Evolutionary conservation across 768 basidiomycete species (phyloP), one percentile per base, ranked within the genome.

Genomic region (Kondoa subrosea): DNA sequence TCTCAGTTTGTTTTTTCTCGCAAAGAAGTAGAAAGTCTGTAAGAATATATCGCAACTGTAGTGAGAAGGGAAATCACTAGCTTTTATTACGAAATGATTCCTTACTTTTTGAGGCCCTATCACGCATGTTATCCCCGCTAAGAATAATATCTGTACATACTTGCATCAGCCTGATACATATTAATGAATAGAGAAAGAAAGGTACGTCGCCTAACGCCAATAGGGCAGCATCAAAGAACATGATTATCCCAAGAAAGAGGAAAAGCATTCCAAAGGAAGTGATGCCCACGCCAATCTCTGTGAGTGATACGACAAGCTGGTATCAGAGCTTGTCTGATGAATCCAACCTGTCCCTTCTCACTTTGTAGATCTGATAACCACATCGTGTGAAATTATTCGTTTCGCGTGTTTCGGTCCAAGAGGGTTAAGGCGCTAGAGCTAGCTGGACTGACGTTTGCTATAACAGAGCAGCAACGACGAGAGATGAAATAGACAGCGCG

Each of bases 131-230:
- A 99, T 82, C 62, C 95, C 95, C 1, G 87, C 85, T 56, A 99
- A 77, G 81, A 99, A 99, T 71, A 97, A 83, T 74, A 97, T 83
- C 93, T 95, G 68, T 3, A 14, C 14, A 30, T 3, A 30, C n/a
- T n/a, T n/a, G n/a, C 16, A 33, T 26, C 29, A 31, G 56, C 57
- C 63, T 56, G 50, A 34, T 27, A n/a, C n/a, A n/a, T 64, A 31
- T 4, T 67, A 50, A 8, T 76, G 70, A 50, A 50, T 60, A 8
- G 30, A 67, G 50, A 66, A 34, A 3, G 59, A n/a, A 78, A 71
- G 83, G 70, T 76, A 95, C 93, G 76, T 99, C 97, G 75, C 93
- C 93, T n/a, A 99, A 84, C 26, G 95, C 93, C 56, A 97, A 82
- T 29, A 99, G 81, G 8, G 91, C 88, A 63, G 89, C 90, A 79